A percentile compares a stretch with the other conserved stretches of the same genome.
Conservation (phyloP, 805 yeast species). For the Spathaspora passalidarum region DNA sequence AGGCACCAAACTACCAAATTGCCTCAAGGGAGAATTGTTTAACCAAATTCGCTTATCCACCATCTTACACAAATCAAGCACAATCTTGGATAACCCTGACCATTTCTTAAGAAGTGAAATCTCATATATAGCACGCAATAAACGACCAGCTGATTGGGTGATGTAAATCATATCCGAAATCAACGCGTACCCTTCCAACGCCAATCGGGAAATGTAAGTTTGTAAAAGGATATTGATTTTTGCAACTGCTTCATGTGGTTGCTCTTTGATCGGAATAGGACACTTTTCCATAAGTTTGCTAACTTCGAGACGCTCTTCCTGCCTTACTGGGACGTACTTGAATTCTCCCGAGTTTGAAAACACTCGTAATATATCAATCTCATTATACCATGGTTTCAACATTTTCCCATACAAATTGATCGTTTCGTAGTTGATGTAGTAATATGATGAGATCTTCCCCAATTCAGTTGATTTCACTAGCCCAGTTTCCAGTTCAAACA, state of each 20-base stretch:
- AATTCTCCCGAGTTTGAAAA: constrained; percentile 87
- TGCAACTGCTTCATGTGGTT: constrained; percentile 65
- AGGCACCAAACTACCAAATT: constrained; percentile 68
- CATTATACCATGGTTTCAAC: constrained; percentile 61
- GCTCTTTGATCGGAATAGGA: constrained; percentile 84
- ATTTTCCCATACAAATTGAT: constrained; percentile 63
- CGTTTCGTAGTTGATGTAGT: constrained; percentile 74
- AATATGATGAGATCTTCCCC: constrained; percentile 84
- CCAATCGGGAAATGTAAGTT: constrained; percentile 75
- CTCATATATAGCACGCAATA: constrained; percentile 82
- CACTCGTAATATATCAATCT: constrained; percentile 71
- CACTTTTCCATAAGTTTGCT: constrained; percentile 63
- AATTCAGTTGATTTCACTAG: constrained; percentile 48
- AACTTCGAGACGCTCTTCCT: constrained; percentile 79
- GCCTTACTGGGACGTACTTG: constrained; percentile 76
- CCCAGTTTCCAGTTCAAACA: constrained; percentile 53
- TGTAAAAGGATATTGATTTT: constrained; percentile 81
- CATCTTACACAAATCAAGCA: constrained; percentile 72
- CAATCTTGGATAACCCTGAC: constrained; percentile 57
- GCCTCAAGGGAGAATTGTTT: constrained; percentile 81
- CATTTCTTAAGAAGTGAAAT: constrained; percentile 68
- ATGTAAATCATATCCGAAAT: constrained; percentile 91
- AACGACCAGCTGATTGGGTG: constrained; percentile 88
- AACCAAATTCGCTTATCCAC: constrained; percentile 83
- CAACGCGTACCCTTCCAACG: constrained; percentile 83